Evolutionary conservation across 768 basidiomycete species (phyloP), one percentile per base, ranked within the genome.

Genomic region (Trametes meyenii): DNA sequence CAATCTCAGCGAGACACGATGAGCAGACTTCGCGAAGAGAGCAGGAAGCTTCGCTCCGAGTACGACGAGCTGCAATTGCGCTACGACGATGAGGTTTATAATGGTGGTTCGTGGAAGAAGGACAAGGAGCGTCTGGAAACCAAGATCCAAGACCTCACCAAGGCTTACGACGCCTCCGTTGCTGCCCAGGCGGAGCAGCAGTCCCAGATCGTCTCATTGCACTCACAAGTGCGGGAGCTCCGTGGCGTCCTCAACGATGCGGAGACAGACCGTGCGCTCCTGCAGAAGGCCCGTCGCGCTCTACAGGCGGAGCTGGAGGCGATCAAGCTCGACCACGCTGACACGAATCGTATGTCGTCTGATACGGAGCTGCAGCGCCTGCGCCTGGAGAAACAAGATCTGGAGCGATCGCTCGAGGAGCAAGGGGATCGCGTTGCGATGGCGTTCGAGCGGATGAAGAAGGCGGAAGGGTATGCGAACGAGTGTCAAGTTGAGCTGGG

Each of bases 51-150:
- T 50, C 85, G 89, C 14, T 88, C 89, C 0, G 87, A 93, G 61
- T 84, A 86, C 52, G 90, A 92, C 58, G 84, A 89, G 39, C 79
- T 94, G 4, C 89, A 90, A 66, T 74, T 89, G 36, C 83, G 84
- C 40, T 87, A 85, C 65, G 89, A 92, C 61, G 88, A 91, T 62
- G 91, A 92, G 68, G 80, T 89, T 8, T 89, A 88, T 72, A 88
- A 83, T 58, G 87, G 88, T 49, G 83, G 86, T 14, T 84, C 88
- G 4, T 94, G 92, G 93, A 89, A 88, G 77, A 89, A 90, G 70
- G 92, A 95, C 76, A 92, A 87, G 72, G 92, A 94, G 60, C 87
- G 90, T 12, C 77, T 94, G 76, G 91, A 94, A 62, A 88, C 84
- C 54, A 93, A 91, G 81, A 91, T 94, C 55, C 72, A 71, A 5